Conservation (phyloP, 345 rosid genomes). For the Sonneratia alba region DNA sequence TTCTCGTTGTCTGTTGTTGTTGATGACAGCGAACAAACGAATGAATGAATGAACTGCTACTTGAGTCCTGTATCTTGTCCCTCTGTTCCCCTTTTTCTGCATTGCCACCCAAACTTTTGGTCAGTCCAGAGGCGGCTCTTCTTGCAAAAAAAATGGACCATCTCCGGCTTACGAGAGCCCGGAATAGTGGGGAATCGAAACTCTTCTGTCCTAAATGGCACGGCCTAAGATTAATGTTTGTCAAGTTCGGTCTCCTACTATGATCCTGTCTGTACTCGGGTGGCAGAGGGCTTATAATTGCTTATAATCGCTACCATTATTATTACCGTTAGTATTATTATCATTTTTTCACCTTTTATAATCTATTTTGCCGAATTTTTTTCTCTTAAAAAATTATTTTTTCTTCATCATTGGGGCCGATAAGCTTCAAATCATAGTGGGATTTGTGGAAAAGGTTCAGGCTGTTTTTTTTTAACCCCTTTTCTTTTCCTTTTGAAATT, state of each 20-base stretch:
- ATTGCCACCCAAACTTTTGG: not conserved
- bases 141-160: not conserved
- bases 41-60: not conserved
- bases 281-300: too few species aligned
- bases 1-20: constrained; percentile 33
- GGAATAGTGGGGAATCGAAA: not conserved
- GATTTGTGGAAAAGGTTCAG: not conserved
- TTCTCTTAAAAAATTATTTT: too few species aligned
- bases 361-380: not conserved
- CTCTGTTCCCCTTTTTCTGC: not conserved
- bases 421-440: not conserved
- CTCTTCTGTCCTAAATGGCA: not conserved
- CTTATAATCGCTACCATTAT: too few species aligned
- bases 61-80: not conserved
- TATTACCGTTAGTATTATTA: too few species aligned
- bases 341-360: too few species aligned
- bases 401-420: not conserved
- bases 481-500: not conserved
- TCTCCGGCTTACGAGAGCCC: too few species aligned
- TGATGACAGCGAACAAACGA: not conserved
- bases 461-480: too few species aligned
- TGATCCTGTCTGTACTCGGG: not conserved
- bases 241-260: too few species aligned
- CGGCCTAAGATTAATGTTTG: too few species aligned
- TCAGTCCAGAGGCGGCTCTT: not conserved